Evolutionary conservation across 805 yeast species (phyloP).

Genomic region (Allodekkera sacchari): DNA sequence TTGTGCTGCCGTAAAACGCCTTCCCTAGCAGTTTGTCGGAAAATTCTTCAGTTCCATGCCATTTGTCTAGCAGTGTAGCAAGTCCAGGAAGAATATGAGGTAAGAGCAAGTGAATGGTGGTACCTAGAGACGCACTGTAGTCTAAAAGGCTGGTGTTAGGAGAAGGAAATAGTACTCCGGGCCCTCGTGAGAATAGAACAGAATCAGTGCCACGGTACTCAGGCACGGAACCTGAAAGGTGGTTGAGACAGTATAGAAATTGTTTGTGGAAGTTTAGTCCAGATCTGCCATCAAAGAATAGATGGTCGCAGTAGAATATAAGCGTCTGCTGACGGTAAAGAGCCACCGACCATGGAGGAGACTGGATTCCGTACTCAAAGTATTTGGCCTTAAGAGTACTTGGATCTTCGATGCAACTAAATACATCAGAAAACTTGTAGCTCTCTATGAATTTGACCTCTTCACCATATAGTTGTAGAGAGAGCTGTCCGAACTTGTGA

Average conservation of each 20-base stretch:
- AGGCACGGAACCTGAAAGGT: too few relatives aligned
- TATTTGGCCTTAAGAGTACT: too few relatives aligned
- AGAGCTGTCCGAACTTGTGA: constrained; percentile 11
- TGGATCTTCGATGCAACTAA: not conserved
- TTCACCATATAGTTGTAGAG: constrained; percentile 6
- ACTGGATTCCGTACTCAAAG: constrained; percentile 5
- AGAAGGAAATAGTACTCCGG: too few relatives aligned
- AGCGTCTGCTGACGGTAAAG: constrained; percentile 8
- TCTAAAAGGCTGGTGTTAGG: too few relatives aligned
- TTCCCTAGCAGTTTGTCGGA: constrained; percentile 1
- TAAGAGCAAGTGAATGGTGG: not conserved
- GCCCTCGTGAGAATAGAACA: too few relatives aligned
- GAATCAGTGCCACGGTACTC: too few relatives aligned
- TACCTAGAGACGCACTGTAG: not conserved
- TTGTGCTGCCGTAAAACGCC: too few relatives aligned
- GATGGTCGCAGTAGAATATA: constrained; percentile 22
- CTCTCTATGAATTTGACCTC: not conserved
- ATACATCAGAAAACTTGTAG: not conserved
- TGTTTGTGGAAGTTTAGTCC: constrained; percentile 24
- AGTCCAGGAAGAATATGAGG: too few relatives aligned
- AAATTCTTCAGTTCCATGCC: constrained; percentile 1
- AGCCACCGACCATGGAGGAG: constrained; percentile 14
- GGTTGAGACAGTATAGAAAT: too few relatives aligned
- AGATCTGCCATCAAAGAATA: constrained; percentile 28
- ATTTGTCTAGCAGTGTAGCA: too few relatives aligned